Evolutionary conservation across 2,329 filamentous ascomycete genomes (phyloP).

Genomic region (Xylaria hypoxylon): DNA sequence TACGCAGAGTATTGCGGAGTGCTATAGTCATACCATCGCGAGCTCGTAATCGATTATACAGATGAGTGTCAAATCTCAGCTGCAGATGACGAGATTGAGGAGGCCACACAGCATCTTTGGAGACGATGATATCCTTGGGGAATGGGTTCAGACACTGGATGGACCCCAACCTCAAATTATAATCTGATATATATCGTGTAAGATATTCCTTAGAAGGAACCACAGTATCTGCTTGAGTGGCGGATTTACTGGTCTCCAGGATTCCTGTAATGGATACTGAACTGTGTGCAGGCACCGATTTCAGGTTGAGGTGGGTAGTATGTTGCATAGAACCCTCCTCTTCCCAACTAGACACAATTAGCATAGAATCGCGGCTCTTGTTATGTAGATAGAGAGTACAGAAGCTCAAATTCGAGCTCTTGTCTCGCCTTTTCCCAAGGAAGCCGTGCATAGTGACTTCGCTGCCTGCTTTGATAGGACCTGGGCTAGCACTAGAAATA

Average conservation of each 20-base stretch:
- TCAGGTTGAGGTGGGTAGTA: slow-evolving; percentile 56
- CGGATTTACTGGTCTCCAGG: slow-evolving; percentile 30
- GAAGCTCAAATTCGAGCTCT: slow-evolving; percentile 78
- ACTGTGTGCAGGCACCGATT: slow-evolving; percentile 61
- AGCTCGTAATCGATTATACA: slow-evolving; percentile 77
- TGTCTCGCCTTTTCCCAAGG: slow-evolving; percentile 73
- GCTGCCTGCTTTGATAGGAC: slow-evolving; percentile 45
- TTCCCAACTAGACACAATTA: slow-evolving; percentile 60
- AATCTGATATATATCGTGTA: not conserved
- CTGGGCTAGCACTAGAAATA: not conserved
- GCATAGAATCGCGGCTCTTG: slow-evolving; percentile 39
- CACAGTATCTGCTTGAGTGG: not conserved
- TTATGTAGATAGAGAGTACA: slow-evolving; percentile 61
- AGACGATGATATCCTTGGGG: slow-evolving; percentile 80
- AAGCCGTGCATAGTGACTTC: slow-evolving; percentile 75
- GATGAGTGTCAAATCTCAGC: slow-evolving; percentile 76
- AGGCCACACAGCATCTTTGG: slow-evolving; percentile 77
- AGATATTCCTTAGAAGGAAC: not conserved
- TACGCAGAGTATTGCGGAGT: slow-evolving; percentile 57
- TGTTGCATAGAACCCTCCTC: slow-evolving; percentile 53
- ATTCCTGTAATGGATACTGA: slow-evolving; percentile 63
- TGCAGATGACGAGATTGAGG: slow-evolving; percentile 84
- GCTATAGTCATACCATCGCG: slow-evolving; percentile 66
- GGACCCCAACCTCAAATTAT: slow-evolving; percentile 68
- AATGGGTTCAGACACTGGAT: slow-evolving; percentile 79